These are phyloP conservation scores for Hyaloraphidium curvatum DNA, from an alignment of 192 early-diverging fungal genomes.

Conservation along the genomic window DNA sequence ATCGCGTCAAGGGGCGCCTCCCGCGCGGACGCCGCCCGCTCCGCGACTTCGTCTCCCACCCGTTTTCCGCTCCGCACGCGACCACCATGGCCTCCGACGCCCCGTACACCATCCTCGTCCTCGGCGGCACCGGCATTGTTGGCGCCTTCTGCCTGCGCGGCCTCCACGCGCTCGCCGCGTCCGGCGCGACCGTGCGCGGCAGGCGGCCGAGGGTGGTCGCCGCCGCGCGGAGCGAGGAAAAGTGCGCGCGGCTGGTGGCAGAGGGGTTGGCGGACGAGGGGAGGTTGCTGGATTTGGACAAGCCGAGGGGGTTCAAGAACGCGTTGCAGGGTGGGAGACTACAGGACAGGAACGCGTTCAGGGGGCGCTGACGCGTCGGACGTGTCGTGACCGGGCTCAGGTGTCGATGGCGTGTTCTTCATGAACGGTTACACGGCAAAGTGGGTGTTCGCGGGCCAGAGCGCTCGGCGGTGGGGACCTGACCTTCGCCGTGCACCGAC, in stretches of 20 bases:
- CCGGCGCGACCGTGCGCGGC: background rate
- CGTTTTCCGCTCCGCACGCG: too few species aligned
- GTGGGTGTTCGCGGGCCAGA: too few species aligned
- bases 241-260: background rate
- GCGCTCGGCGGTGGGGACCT: too few species aligned
- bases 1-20: too few species aligned
- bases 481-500: too few species aligned
- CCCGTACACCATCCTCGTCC: background rate
- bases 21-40: too few species aligned
- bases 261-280: background rate
- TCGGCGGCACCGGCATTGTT: conserved; percentile 1
- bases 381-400: background rate
- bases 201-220: background rate
- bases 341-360: background rate
- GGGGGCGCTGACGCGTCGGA: background rate
- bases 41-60: too few species aligned
- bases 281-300: background rate
- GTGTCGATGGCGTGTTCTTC: background rate
- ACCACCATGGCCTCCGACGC: too few species aligned
- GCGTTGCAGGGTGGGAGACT: background rate
- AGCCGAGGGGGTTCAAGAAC: background rate
- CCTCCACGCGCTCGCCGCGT: background rate
- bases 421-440: conserved; percentile 1
- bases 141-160: background rate
- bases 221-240: background rate